Evolutionary conservation across 345 rosid species (phyloP), one percentile per base, ranked within the genome.

Genomic region (Cardamine occulta): DNA sequence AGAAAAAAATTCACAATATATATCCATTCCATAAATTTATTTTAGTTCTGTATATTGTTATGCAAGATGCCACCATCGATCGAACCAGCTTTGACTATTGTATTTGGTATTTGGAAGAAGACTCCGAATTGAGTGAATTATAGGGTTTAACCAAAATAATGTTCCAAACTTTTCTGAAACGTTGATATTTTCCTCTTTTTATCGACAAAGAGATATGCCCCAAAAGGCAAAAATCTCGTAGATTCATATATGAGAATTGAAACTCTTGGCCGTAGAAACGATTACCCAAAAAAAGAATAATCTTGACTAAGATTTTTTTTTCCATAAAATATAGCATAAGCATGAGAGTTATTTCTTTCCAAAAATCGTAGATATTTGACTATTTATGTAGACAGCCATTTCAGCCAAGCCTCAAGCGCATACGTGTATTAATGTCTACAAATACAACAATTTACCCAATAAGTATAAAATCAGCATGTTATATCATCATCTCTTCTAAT

Each of bases 351-450:
- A 57, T n/a, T 59, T 18, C 15, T 48, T 75, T 29, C 65, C 58
- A 7, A 13, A 39, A 51, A 62, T 44, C 63, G 28, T 49, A 61
- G 29, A 69, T 75, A 49, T 49, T 15, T 75, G 8, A 3, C 37
- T 28, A 60, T 51, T 28, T 59, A 60, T 32, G 54, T 60, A 75
- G 26, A 49, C 40, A 35, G 12, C 12, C 40, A 32, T 6, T 21
- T 32, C 35, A 32, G 35, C 1, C 35, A 32, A 54, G 56, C 10
- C 32, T 6, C 35, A 32, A 54, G 56, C 10, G 42, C 13, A 48
- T 64, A 42, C 17, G 65, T 18, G 56, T 23, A 39, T 7, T 49
- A 55, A 47, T 17, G 23, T 28, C 2, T 49, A 67, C 19, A 67
- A 9, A 67, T 66, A 52, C 51, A 66, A 17, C 15, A 56, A 60